Evolutionary conservation across 2,329 filamentous ascomycete genomes (phyloP).

Genomic region (Cytospora piceae): DNA sequence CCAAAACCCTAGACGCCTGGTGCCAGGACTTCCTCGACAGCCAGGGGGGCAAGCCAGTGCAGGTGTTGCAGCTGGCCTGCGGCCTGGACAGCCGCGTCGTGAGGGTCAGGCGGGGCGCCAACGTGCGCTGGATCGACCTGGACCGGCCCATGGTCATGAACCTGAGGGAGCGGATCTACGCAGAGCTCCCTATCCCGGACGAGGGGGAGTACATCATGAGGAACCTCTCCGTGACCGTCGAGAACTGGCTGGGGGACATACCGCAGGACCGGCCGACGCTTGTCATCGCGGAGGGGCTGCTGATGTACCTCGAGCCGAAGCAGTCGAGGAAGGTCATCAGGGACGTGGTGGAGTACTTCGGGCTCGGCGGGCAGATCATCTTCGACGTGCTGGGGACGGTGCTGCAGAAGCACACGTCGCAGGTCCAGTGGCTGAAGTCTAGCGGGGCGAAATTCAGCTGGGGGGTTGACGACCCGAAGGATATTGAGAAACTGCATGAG

Average conservation of each 20-base stretch:
- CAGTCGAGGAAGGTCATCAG: constrained; percentile 8
- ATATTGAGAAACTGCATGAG: constrained; percentile 9
- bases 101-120: constrained; percentile 5
- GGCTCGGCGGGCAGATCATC: constrained; percentile 13
- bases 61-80: constrained; percentile 22
- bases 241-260: constrained; percentile 15
- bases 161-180: constrained; percentile 14
- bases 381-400: constrained; percentile 12
- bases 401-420: background rate
- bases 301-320: constrained; percentile 10
- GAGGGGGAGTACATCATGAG: constrained; percentile 12
- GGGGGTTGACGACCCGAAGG: constrained; percentile 10
- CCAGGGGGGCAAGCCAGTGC: background rate
- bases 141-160: constrained; percentile 20
- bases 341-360: constrained; percentile 18
- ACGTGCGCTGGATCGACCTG: constrained; percentile 24
- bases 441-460: background rate
- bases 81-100: constrained; percentile 17
- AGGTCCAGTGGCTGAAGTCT: background rate
- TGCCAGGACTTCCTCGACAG: constrained; percentile 15
- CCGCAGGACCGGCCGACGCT: constrained; percentile 14
- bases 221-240: constrained; percentile 4
- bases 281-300: constrained; percentile 12
- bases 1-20: constrained; percentile 17
- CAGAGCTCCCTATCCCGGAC: background rate